Evolutionary conservation across 108 stramenopile genomes (phyloP).

Genomic region (Cylindrotheca closterium): DNA sequence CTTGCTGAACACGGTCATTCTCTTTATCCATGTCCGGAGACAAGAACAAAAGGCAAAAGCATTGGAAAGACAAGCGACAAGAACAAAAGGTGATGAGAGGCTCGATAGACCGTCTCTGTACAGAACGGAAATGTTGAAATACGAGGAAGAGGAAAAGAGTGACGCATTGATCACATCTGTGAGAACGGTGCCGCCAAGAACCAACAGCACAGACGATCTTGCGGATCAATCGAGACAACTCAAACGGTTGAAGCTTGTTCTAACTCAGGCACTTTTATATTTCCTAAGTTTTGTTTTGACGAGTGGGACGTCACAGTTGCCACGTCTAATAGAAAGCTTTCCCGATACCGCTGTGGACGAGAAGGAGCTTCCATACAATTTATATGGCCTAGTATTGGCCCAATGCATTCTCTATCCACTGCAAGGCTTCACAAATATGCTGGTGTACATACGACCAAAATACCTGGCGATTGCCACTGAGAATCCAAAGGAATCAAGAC

Average conservation of each 20-base stretch:
- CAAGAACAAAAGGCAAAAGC: not conserved
- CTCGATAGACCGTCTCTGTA: no score
- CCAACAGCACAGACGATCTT: no score
- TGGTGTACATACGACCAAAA: no score
- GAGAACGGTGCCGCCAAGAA: not conserved
- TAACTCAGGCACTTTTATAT: not conserved
- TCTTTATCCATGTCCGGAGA: not conserved
- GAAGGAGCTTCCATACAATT: not conserved
- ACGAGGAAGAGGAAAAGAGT: not conserved
- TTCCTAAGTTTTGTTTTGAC: not conserved
- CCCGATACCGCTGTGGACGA: not conserved
- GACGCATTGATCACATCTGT: not conserved
- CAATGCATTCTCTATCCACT: no score
- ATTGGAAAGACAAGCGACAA: not conserved
- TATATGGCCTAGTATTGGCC: no score
- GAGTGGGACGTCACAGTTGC: not conserved
- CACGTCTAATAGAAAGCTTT: not conserved
- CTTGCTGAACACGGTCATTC: not conserved
- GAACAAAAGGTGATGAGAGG: no score
- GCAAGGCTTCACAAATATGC: no score
- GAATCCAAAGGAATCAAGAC: no score
- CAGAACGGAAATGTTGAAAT: no score
- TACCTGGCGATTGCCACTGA: no score
- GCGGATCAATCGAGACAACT: not conserved
- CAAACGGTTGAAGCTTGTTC: not conserved